A percentile compares a stretch with the other conserved stretches of the same genome.
These are phyloP conservation scores for Tolypocladium tundrense DNA, from an alignment of 2,329 filamentous ascomycete genomes.

Conservation along the genomic window DNA sequence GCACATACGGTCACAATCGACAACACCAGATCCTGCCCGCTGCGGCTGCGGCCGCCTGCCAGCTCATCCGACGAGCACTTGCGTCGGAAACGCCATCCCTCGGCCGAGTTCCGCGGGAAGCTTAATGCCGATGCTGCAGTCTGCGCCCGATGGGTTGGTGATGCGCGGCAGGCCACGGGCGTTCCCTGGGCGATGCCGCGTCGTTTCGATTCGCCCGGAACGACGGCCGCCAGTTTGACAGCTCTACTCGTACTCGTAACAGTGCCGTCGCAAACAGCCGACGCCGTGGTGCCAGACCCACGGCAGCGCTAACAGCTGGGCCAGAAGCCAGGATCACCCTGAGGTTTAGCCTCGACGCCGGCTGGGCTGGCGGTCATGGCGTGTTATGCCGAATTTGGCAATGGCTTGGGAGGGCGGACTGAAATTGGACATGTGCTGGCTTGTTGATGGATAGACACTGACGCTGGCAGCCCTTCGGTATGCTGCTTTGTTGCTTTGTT, in stretches of 20 bases:
- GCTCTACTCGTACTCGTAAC: too few species aligned
- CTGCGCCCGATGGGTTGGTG: not conserved
- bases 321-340: not conserved
- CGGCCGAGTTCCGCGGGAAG: conserved; percentile 2
- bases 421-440: not conserved
- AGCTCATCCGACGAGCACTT: not conserved
- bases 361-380: not conserved
- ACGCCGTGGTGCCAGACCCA: not conserved
- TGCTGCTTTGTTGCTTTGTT: too few species aligned
- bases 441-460: too few species aligned
- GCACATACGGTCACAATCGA: not conserved
- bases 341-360: too few species aligned
- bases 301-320: too few species aligned
- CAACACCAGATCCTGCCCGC: not conserved
- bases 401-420: not conserved
- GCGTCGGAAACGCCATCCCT: not conserved
- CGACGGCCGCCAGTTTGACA: not conserved
- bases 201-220: too few species aligned
- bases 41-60: too few species aligned
- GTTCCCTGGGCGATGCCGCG: not conserved
- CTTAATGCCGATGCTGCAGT: not conserved
- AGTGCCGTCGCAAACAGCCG: not conserved
- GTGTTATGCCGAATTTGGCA: not conserved
- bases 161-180: not conserved
- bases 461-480: too few species aligned